Base-by-base conservation (phyloP, 108 stramenopile species). In the Skeletonema menzelii region DNA sequence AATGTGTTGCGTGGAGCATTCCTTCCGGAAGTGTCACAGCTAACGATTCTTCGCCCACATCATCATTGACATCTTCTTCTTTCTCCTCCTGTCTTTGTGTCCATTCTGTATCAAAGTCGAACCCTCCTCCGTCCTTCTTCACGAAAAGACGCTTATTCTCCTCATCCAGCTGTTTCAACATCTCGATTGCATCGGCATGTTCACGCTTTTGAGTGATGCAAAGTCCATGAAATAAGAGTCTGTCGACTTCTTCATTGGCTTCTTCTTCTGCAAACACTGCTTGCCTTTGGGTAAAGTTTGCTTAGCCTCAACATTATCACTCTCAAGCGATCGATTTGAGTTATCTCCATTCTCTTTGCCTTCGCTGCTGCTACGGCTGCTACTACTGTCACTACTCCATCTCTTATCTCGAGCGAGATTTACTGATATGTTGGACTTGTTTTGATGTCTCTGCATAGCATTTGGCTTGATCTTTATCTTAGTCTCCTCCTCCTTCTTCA, bases 161-260 rank as follows among this genome's bases (percentile, higher is more conserved):
- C 17, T 46, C 46, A 46, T 81, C 80, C 53, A 81, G 22, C 35
- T 81, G 73, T 60, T 81, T 56, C 34, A 81, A 56, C 73, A 81
- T 74, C 22, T 65, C 27, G 1, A 81, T 63, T 14, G 80, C 80
- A 63, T 66, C 69, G 12, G 80, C 73, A 49, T 75, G 80, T 19
- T 81, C 80, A n/a, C 65, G 67, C 37, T 71, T n/a, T n/a, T 74
- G 35, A 81, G 70, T n/a, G 80, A 63, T 42, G 62, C 63, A 35
- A 81, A 70, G 34, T 70, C 69, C 70, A 46, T 71, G 44, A 61
- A 71, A 28, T 61, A 53, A 19, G 26, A 32, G 17, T 49, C 31
- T 28, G 66, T 24, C 66, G 46, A 24, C 27, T 30, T 67, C 22
- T 49, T 67, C 5, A 46, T 68, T 20, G 53, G 15, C 7, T 24